A percentile compares a stretch with the other conserved stretches of the same genome.
phyloP scores from a whole-genome alignment of 257 asterid genomes.

The Solanum sejunctum region DNA sequence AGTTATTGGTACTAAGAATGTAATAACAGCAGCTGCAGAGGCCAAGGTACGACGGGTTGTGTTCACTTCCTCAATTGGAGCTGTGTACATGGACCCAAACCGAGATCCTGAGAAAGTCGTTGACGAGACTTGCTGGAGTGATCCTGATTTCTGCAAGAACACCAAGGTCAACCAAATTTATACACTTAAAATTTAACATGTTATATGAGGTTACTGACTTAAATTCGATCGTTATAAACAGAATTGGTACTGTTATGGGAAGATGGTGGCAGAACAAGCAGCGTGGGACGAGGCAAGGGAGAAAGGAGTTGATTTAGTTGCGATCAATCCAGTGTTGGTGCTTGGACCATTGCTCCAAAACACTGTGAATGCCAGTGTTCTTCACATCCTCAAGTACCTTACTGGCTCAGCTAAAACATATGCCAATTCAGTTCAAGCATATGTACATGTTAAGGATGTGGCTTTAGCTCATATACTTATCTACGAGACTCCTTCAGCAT shows the following conservation, averaged over 20 bases:
- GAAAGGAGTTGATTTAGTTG: conserved; percentile 48
- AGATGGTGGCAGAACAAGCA: conserved; percentile 58
- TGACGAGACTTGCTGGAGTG: conserved; percentile 66
- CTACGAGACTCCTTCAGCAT: conserved; percentile 58
- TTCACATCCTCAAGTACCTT: conserved; percentile 68
- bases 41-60: conserved; percentile 71
- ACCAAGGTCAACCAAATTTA: conserved; percentile 28
- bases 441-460: conserved; percentile 76
- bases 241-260: conserved; percentile 71
- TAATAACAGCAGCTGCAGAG: conserved; percentile 79
- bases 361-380: conserved; percentile 62
- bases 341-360: conserved; percentile 60
- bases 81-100: conserved; percentile 80
- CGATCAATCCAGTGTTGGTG: conserved; percentile 48
- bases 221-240: neutral
- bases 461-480: conserved; percentile 84
- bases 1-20: conserved; percentile 61
- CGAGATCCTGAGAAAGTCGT: conserved; percentile 51
- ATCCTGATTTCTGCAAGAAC: conserved; percentile 45
- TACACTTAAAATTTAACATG: neutral
- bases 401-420: conserved; percentile 84
- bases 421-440: conserved; percentile 71
- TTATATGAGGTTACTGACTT: neutral
- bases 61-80: conserved; percentile 86
- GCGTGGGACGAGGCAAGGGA: conserved; percentile 54